phyloP scores from a whole-genome alignment of 1,284 basidiomycete species.

The Ustilago hordei region DNA sequence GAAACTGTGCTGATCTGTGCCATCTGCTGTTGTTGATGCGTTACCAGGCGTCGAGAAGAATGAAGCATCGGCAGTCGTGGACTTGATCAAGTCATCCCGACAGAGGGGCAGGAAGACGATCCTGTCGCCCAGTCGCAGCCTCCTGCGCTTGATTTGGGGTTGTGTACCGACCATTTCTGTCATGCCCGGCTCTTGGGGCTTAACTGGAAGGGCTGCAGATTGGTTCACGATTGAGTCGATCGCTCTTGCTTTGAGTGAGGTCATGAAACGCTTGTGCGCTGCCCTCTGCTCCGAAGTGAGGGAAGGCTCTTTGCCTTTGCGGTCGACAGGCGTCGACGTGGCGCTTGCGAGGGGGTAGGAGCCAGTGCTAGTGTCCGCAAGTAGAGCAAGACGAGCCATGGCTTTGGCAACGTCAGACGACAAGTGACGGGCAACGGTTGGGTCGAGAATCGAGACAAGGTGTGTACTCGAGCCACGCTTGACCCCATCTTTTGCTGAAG shows the following conservation, averaged over 20 bases:
- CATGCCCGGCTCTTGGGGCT: not conserved
- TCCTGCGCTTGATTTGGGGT: not conserved
- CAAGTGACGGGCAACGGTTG: constrained; percentile 2
- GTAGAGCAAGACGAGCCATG: constrained; percentile 5
- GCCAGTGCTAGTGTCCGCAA: constrained; percentile 13
- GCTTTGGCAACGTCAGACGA: constrained; percentile 14
- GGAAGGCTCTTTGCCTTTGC: constrained; percentile 27
- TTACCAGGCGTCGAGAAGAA: constrained; percentile 9
- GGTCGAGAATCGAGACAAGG: not conserved
- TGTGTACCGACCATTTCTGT: not conserved
- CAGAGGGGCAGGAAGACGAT: constrained; percentile 26
- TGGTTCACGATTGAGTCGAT: constrained; percentile 3
- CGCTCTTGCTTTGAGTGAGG: constrained; percentile 13
- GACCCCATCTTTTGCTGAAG: not conserved
- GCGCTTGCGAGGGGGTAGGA: constrained; percentile 22
- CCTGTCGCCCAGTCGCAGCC: constrained; percentile 17
- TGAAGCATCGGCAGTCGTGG: not conserved
- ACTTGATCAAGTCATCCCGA: not conserved
- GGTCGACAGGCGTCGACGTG: not conserved
- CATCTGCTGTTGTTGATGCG: not conserved
- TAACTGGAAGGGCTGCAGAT: not conserved
- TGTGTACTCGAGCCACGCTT: not conserved
- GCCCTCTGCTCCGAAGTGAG: constrained; percentile 26
- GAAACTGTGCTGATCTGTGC: constrained; percentile 12
- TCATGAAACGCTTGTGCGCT: constrained; percentile 31